These are phyloP conservation scores for Lachnellula willkommii DNA, from an alignment of 2,329 filamentous ascomycete genomes.

Conservation along the genomic window DNA sequence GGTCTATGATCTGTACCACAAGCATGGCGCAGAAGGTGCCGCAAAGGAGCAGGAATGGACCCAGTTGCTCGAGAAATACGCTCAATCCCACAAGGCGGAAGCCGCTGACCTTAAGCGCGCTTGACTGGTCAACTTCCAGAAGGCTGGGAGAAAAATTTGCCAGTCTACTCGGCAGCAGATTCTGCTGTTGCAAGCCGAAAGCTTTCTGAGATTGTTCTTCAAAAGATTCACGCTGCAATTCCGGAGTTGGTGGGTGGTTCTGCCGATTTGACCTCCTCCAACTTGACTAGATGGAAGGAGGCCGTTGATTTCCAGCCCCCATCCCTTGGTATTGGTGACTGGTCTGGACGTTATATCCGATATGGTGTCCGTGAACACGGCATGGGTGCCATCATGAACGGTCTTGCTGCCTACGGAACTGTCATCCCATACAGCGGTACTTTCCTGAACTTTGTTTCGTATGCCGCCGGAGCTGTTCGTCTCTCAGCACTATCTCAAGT, in stretches of 20 bases:
- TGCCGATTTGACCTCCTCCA: constrained; percentile 95
- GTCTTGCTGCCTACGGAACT: constrained; percentile 90
- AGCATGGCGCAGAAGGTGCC: constrained; percentile 80
- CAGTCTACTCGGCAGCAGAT: constrained; percentile 83
- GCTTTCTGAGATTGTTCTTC: constrained; percentile 88
- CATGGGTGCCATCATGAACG: constrained; percentile 93
- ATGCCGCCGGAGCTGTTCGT: constrained; percentile 91
- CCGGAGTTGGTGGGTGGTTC: constrained; percentile 95
- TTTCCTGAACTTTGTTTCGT: constrained; percentile 99
- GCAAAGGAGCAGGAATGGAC: constrained; percentile 94
- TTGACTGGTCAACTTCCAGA: constrained; percentile 79
- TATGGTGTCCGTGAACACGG: constrained; percentile 89
- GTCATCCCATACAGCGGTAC: constrained; percentile 91
- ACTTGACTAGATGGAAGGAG: constrained; percentile 97
- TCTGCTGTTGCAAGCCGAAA: constrained; percentile 86
- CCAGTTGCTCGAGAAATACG: constrained; percentile 83
- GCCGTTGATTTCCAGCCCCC: constrained; percentile 97
- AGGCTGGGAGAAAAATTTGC: constrained; percentile 92
- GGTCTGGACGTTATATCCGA: constrained; percentile 84
- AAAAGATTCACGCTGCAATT: constrained; percentile 75
- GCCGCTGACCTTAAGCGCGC: constrained; percentile 78
- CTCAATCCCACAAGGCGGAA: constrained; percentile 69
- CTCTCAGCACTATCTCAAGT: constrained; percentile 87
- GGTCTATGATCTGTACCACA: constrained; percentile 86
- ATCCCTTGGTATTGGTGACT: constrained; percentile 78